phyloP scores from a whole-genome alignment of 306 rosid species.

The Senna tora region DNA sequence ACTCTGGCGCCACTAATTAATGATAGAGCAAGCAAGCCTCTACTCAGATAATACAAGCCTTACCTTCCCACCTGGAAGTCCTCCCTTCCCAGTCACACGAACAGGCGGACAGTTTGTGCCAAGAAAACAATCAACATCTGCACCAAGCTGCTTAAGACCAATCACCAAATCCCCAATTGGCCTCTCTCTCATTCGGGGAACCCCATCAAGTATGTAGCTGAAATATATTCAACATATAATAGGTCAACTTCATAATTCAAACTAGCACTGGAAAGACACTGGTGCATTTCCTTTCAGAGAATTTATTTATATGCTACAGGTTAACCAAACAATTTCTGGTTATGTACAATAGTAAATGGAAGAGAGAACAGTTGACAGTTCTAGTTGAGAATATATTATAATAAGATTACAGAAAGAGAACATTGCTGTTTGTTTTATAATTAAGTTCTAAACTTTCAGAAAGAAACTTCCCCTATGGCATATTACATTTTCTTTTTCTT shows the following conservation, averaged over 20 bases:
- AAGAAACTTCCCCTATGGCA: not conserved
- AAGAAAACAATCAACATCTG: constrained; percentile 82
- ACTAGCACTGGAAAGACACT: not conserved
- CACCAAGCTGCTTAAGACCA: constrained; percentile 99
- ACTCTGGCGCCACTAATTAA: not conserved
- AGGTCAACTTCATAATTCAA: constrained; percentile 12
- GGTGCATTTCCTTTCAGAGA: not conserved
- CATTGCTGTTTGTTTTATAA: not conserved
- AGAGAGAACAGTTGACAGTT: not conserved
- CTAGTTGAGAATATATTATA: not conserved
- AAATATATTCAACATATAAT: constrained; percentile 33
- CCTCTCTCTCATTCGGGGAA: constrained; percentile 99
- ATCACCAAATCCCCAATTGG: constrained; percentile 94
- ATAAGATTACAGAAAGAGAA: not conserved
- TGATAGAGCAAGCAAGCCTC: not conserved
- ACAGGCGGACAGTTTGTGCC: constrained; percentile 99
- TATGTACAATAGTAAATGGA: not conserved
- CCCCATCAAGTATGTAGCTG: constrained; percentile 96
- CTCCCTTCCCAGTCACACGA: constrained; percentile 87
- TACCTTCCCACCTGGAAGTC: constrained; percentile 99
- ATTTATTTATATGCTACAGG: not conserved
- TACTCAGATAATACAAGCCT: constrained; percentile 31
- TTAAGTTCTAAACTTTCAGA: not conserved
- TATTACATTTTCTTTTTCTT: not conserved
- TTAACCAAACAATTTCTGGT: not conserved